A percentile compares a stretch with the other conserved stretches of the same genome.
phyloP scores from a whole-genome alignment of 2,329 filamentous ascomycete genomes.

The Cercospora sp. region DNA sequence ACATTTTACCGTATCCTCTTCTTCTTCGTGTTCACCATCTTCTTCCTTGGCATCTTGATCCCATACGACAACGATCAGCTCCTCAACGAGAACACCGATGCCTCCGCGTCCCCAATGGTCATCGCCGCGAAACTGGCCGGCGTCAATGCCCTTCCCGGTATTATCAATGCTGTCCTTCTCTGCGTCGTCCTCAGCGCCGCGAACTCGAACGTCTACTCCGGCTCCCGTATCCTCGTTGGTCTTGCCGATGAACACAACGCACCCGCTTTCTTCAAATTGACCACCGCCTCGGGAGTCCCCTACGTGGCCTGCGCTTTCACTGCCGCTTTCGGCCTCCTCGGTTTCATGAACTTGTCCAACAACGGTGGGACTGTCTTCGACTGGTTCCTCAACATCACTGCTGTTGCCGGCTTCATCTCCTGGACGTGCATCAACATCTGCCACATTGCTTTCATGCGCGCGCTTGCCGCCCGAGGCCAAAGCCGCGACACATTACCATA shows the following conservation, averaged over 20 bases:
- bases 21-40: slow-evolving; percentile 42
- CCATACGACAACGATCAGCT: slow-evolving; percentile 41
- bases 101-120: slow-evolving; percentile 65
- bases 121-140: slow-evolving; percentile 64
- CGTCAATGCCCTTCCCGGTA: slow-evolving; percentile 59
- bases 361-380: slow-evolving; percentile 69
- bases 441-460: slow-evolving; percentile 71
- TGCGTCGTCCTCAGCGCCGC: slow-evolving; percentile 69
- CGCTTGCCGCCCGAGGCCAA: slow-evolving; percentile 68
- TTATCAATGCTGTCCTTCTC: slow-evolving; percentile 72
- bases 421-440: slow-evolving; percentile 69
- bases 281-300: slow-evolving; percentile 66
- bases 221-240: slow-evolving; percentile 67
- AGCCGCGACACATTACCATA: slow-evolving; percentile 69
- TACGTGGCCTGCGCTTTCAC: slow-evolving; percentile 70
- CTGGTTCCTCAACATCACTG: slow-evolving; percentile 73
- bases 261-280: slow-evolving; percentile 57
- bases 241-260: slow-evolving; percentile 62
- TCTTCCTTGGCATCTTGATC: slow-evolving; percentile 41
- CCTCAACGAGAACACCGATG: slow-evolving; percentile 43
- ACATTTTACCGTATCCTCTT: slow-evolving; percentile 42
- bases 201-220: slow-evolving; percentile 68
- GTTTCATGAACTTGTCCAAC: slow-evolving; percentile 71
- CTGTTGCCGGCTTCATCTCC: slow-evolving; percentile 73
- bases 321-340: slow-evolving; percentile 67